Conservation (phyloP, 2,329 filamentous ascomycete genomes). For the Clarireedia paspali region DNA sequence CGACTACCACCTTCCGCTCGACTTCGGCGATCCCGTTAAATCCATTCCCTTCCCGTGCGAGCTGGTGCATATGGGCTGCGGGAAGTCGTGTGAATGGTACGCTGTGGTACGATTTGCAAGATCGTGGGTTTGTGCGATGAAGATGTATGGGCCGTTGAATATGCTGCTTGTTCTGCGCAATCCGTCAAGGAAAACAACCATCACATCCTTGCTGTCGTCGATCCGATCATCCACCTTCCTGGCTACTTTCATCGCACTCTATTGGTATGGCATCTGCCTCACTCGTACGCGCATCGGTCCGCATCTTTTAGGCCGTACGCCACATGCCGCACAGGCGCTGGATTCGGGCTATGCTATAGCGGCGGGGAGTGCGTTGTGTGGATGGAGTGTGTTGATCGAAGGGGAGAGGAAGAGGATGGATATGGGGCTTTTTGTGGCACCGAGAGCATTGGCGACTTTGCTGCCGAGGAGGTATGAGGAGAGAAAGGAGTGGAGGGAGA, state of each 20-base stretch:
- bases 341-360: constrained; percentile 62
- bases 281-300: constrained; percentile 68
- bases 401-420: constrained; percentile 58
- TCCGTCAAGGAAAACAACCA: constrained; percentile 41
- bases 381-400: constrained; percentile 76
- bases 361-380: constrained; percentile 66
- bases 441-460: constrained; percentile 66
- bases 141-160: constrained; percentile 67
- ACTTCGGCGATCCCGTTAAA: constrained; percentile 62
- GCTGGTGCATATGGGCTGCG: constrained; percentile 73
- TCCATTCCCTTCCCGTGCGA: constrained; percentile 73
- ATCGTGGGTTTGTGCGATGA: constrained; percentile 67
- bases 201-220: constrained; percentile 39
- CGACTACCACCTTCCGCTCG: constrained; percentile 60
- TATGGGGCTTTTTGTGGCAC: constrained; percentile 72
- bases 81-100: constrained; percentile 67
- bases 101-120: constrained; percentile 58
- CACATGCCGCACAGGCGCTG: constrained; percentile 40
- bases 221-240: constrained; percentile 70
- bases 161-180: constrained; percentile 51
- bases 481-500: constrained; percentile 61
- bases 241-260: constrained; percentile 67
- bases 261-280: constrained; percentile 82
- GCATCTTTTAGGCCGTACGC: constrained; percentile 49
- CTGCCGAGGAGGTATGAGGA: constrained; percentile 60